A percentile compares a stretch with the other conserved stretches of the same genome.
Evolutionary conservation across 352 stramenopile species (phyloP).

Genomic region (Globisporangium ultimum): DNA sequence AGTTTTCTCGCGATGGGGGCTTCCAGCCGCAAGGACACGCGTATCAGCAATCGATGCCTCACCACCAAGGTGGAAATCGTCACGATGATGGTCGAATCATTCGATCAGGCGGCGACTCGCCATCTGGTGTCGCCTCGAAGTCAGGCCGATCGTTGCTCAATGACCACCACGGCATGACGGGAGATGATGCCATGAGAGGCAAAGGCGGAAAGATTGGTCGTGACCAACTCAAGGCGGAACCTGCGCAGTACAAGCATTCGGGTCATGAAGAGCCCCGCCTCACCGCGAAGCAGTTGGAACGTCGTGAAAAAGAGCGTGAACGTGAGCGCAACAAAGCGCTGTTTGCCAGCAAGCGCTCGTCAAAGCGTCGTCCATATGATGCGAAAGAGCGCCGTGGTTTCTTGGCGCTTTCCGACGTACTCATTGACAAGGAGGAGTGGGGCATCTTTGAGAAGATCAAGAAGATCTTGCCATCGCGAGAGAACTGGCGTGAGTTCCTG

Average conservation of each 20-base stretch:
- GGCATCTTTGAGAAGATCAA: constrained; percentile 96
- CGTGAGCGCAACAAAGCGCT: constrained; percentile 72
- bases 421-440: constrained; percentile 87
- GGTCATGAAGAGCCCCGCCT: constrained; percentile 46
- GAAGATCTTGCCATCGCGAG: constrained; percentile 87
- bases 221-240: constrained; percentile 25
- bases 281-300: constrained; percentile 55
- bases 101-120: constrained; percentile 33
- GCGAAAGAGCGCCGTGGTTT: constrained; percentile 72
- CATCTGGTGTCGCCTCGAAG: constrained; percentile 53
- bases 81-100: constrained; percentile 38
- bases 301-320: constrained; percentile 74
- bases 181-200: constrained; percentile 28
- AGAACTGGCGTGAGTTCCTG: constrained; percentile 97
- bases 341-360: constrained; percentile 63
- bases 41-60: constrained; percentile 15
- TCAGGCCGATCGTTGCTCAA: constrained; percentile 30
- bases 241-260: constrained; percentile 43
- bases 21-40: constrained; percentile 24
- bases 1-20: constrained; percentile 19
- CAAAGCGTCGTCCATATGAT: constrained; percentile 66
- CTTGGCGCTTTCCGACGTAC: constrained; percentile 66
- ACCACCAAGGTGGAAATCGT: constrained; percentile 16
- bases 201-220: constrained; percentile 32
- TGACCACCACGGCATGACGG: constrained; percentile 40